Evolutionary conservation across 2,329 filamentous ascomycete genomes (phyloP).

Genomic region (Didymella segeticola): DNA sequence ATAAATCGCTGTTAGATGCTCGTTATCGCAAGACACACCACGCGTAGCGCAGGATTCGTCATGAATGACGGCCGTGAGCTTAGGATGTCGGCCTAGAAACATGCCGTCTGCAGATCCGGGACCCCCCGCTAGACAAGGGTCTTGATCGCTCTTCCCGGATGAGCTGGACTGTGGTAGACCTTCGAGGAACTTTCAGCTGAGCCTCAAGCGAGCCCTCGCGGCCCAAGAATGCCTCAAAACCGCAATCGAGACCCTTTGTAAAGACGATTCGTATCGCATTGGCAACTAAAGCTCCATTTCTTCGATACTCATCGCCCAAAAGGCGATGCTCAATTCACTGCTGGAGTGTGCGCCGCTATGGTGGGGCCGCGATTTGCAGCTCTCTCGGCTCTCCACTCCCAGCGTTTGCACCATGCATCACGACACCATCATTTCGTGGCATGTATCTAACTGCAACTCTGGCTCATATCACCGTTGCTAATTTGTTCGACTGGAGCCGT

Average conservation of each 20-base stretch:
- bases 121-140: slow-evolving; percentile 17
- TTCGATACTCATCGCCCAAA: not conserved
- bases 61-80: slow-evolving; percentile 6
- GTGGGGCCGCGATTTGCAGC: slow-evolving; percentile 13
- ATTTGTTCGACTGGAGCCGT: not conserved
- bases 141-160: not conserved
- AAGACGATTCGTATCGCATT: not conserved
- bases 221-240: not conserved
- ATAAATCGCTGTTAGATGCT: not conserved
- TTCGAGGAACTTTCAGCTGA: slow-evolving; percentile 4
- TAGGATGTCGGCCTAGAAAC: slow-evolving; percentile 1
- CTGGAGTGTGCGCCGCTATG: slow-evolving; percentile 2
- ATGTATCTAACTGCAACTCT: not conserved
- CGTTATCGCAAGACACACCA: not conserved
- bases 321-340: not conserved
- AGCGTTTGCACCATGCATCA: slow-evolving; percentile 9
- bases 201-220: slow-evolving; percentile 5
- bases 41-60: slow-evolving; percentile 6
- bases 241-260: not conserved
- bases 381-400: slow-evolving; percentile 16
- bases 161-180: slow-evolving; percentile 11
- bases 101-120: slow-evolving; percentile 11
- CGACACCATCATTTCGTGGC: slow-evolving; percentile 5
- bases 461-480: slow-evolving; percentile 10
- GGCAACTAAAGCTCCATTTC: not conserved